phyloP scores from a whole-genome alignment of 2,329 filamentous ascomycete genomes.

The Monilinia aucupariae region DNA sequence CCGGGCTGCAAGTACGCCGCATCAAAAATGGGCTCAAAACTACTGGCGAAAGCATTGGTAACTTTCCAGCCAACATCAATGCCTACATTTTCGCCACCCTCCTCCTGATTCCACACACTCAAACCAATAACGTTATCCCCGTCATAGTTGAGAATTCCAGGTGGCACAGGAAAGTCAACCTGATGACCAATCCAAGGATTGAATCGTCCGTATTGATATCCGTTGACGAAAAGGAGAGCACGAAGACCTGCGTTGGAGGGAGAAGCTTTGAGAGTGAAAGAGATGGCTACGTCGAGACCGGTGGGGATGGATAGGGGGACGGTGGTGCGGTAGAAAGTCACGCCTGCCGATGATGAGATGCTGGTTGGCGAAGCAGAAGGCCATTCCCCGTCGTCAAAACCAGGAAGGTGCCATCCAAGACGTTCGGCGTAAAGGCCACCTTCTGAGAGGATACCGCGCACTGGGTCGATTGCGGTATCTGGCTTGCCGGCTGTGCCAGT shows the following conservation, averaged over 20 bases:
- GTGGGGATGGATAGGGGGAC: constrained; percentile 47
- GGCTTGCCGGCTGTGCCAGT: constrained; percentile 47
- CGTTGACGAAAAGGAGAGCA: constrained; percentile 54
- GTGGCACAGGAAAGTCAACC: constrained; percentile 15
- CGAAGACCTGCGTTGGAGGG: constrained; percentile 42
- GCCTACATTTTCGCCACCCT: not conserved
- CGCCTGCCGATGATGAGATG: constrained; percentile 45
- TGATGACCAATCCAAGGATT: constrained; percentile 17
- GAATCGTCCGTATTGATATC: constrained; percentile 38
- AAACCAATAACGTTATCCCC: constrained; percentile 15
- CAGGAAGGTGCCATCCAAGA: constrained; percentile 53
- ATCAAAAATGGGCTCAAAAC: constrained; percentile 15
- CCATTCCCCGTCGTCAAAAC: constrained; percentile 47
- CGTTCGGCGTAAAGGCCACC: constrained; percentile 54
- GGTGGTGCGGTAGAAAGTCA: constrained; percentile 50
- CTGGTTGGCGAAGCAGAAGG: constrained; percentile 24
- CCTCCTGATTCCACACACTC: constrained; percentile 15
- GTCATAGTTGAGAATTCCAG: constrained; percentile 17
- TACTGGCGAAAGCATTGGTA: constrained; percentile 12
- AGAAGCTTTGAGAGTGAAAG: constrained; percentile 46
- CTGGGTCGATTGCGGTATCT: constrained; percentile 45
- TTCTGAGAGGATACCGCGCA: constrained; percentile 52
- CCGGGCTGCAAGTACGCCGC: constrained; percentile 9
- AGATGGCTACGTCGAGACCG: constrained; percentile 51
- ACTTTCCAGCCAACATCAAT: constrained; percentile 14